Evolutionary conservation across 208 protist genomes (phyloP).

Genomic region (Wallacemonas sp.): DNA sequence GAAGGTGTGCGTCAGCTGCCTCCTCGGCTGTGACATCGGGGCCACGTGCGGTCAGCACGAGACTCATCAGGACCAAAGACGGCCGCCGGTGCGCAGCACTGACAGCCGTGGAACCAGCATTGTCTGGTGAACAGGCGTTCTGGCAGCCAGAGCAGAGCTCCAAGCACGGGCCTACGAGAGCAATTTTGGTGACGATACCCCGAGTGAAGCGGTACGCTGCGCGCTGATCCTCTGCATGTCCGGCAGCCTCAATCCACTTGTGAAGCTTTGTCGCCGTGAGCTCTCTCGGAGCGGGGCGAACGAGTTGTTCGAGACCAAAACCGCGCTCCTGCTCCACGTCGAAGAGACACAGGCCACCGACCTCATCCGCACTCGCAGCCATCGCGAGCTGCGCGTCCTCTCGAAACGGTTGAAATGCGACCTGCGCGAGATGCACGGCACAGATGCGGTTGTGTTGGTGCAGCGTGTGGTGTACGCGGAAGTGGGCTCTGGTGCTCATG

Average conservation of each 20-base stretch:
- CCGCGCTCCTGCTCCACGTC: conserved; percentile 53
- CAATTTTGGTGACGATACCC: conserved; percentile 43
- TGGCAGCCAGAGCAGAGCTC: conserved; percentile 58
- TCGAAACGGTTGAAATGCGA: conserved; percentile 33
- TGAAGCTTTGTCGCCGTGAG: neutral
- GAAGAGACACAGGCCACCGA: conserved; percentile 59
- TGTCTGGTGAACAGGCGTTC: conserved; percentile 27
- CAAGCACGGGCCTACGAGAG: conserved; percentile 58
- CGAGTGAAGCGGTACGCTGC: neutral
- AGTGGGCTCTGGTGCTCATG: conserved; percentile 55
- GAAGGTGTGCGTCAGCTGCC: conserved; percentile 27
- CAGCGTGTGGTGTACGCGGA: conserved; percentile 55
- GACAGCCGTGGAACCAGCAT: neutral
- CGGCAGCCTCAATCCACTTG: neutral
- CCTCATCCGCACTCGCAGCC: conserved; percentile 71
- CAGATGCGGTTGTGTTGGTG: conserved; percentile 51
- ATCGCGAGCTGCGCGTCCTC: conserved; percentile 24
- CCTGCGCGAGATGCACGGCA: conserved; percentile 42
- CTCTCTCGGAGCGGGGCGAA: neutral
- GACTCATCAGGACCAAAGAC: conserved; percentile 18
- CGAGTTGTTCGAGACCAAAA: neutral
- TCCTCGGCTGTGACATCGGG: conserved; percentile 14
- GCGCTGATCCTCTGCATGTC: no score
- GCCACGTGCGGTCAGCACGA: conserved; percentile 47
- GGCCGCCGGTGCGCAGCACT: neutral